phyloP scores from a whole-genome alignment of 164 flowering plant genomes.

The Malania oleifera region DNA sequence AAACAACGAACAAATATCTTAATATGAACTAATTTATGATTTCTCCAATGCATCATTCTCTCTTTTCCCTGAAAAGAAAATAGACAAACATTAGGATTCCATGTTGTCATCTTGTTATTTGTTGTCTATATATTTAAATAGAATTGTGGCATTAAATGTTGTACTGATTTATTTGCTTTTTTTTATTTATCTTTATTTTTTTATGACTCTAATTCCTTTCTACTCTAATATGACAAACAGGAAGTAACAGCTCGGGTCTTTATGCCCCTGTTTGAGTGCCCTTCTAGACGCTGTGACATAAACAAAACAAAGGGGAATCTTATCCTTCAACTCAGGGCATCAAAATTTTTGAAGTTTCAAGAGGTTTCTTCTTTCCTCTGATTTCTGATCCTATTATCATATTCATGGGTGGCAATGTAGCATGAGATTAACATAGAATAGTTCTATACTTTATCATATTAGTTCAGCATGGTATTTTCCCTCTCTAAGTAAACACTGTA shows the following conservation, averaged over 20 bases:
- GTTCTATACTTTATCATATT: neutral
- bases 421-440: neutral
- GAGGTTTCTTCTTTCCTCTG: slow-evolving; percentile 48
- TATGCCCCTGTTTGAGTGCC: slow-evolving; percentile 97
- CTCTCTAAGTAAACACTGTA: neutral
- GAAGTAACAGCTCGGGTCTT: slow-evolving; percentile 93
- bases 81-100: no score
- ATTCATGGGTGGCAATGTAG: neutral
- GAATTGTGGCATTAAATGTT: no score
- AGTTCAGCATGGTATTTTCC: neutral
- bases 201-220: neutral
- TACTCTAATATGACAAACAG: slow-evolving; percentile 29
- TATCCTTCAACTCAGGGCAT: slow-evolving; percentile 95
- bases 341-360: slow-evolving; percentile 93
- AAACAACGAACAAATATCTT: neutral
- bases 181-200: neutral
- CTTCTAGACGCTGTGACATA: slow-evolving; percentile 59
- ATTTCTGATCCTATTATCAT: neutral
- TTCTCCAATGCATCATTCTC: no score
- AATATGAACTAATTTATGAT: no score
- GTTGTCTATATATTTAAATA: no score
- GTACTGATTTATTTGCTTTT: no score
- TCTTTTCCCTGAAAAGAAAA: no score
- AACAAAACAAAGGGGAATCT: slow-evolving; percentile 78
- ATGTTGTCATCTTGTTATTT: no score